Base-by-base conservation (phyloP, 306 rosid species). In the Pueraria montana region DNA sequence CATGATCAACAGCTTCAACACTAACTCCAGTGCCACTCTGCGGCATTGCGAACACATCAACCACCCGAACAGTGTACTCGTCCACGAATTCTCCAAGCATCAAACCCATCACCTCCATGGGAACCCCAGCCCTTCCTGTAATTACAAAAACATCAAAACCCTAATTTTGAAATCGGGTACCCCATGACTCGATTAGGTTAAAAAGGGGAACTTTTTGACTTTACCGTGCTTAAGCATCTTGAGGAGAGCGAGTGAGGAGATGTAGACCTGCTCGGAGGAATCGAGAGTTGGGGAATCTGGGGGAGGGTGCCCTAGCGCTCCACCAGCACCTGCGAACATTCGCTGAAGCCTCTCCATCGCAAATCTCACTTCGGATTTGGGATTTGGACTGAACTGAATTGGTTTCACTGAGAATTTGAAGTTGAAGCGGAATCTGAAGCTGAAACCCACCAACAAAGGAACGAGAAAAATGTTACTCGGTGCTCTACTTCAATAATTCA, bases 41-140 rank as follows among this genome's bases (percentile, higher is more conserved):
- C 0, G 99, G 98, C 99, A 95, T 95, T 17, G 99, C 99, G 84
- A 93, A 95, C 2, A 95, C 98, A 84, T 95, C 99, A 5, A 95
- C 98, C 23, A 93, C 99, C 3, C 97, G 98, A 7, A 95, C 99
- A 0, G 97, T 95, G 80, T 95, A 95, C 77, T 92, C 98, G 42
- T 95, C 99, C 32, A 93, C 96, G 74, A 95, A 95, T 43, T 95
- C 98, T 40, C 98, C 99, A 18, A 95, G 80, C 99, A 95, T 93
- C 93, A 95, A 84, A 16, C 99, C 99, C 99, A 95, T 95, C 56
- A 95, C 98, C 65, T 95, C 99, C 99, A 95, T 95, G 7, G 99
- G 99, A 63, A 95, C 99, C 40, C 99, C 99, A 24, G 98, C 99
- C 58, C 99, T 89, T 23, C 99, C 99, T 95, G 77, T 23, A 0